phyloP scores from a whole-genome alignment of 805 yeast genomes.

The Saccharomycopsis fodiens region DNA sequence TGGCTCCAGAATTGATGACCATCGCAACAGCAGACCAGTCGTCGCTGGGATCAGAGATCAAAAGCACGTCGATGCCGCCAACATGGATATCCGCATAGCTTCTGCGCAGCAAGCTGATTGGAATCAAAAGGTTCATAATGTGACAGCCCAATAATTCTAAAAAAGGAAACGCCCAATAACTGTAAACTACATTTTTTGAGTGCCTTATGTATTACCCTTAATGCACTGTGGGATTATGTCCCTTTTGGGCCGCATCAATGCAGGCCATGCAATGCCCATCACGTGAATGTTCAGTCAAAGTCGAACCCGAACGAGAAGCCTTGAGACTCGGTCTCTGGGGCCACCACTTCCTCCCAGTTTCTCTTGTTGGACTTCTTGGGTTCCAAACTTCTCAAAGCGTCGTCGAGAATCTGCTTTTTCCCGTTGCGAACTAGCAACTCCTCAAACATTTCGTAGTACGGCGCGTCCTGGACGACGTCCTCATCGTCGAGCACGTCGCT shows the following conservation, averaged over 20 bases:
- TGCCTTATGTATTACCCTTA: too few relatives aligned
- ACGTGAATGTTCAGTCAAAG: too few relatives aligned
- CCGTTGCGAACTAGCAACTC: slow-evolving; percentile 37
- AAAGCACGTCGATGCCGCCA: slow-evolving; percentile 60
- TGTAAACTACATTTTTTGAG: too few relatives aligned
- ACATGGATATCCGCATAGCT: neutral
- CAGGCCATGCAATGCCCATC: too few relatives aligned
- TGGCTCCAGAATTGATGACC: slow-evolving; percentile 75
- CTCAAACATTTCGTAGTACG: slow-evolving; percentile 55
- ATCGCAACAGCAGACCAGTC: slow-evolving; percentile 62
- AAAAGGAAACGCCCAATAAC: too few relatives aligned
- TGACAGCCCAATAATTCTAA: too few relatives aligned
- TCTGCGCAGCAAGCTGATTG: neutral
- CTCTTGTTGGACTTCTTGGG: slow-evolving; percentile 1
- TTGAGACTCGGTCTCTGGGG: neutral
- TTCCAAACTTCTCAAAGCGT: slow-evolving; percentile 30
- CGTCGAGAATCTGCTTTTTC: slow-evolving; percentile 31
- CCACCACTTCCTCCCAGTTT: slow-evolving; percentile 19
- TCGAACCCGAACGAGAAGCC: slow-evolving; percentile 33
- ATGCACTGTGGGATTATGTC: too few relatives aligned
- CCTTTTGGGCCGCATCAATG: too few relatives aligned
- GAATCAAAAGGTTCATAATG: neutral
- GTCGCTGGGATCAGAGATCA: slow-evolving; percentile 70
- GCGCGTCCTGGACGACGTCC: slow-evolving; percentile 33
- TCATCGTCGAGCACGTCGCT: neutral